A percentile compares a stretch with the other conserved stretches of the same genome.
Evolutionary conservation across 1,284 basidiomycete genomes (phyloP).

Genomic region (Pseudozyma sp.): DNA sequence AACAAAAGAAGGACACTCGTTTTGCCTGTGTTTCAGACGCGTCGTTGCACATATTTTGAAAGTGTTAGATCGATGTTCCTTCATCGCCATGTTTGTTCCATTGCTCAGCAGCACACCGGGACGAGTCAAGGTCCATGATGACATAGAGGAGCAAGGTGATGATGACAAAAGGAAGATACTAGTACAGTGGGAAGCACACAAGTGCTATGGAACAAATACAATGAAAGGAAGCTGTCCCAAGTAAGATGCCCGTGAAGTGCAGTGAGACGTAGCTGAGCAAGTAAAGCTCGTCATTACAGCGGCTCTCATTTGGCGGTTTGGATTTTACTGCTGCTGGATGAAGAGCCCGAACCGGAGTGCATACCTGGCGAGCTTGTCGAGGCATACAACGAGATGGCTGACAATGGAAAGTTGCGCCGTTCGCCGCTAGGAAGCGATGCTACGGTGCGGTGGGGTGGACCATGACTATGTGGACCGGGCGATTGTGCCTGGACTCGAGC

Average conservation of each 20-base stretch:
- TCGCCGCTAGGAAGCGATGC: slow-evolving; percentile 24
- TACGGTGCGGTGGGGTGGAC: slow-evolving; percentile 13
- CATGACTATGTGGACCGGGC: slow-evolving; percentile 16
- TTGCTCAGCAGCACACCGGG: background rate
- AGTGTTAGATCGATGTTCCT: too few species aligned
- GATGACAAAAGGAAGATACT: background rate
- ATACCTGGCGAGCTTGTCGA: slow-evolving; percentile 27
- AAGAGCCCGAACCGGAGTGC: slow-evolving; percentile 27
- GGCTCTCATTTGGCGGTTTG: slow-evolving; percentile 22
- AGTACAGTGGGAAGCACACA: background rate
- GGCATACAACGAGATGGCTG: slow-evolving; percentile 47
- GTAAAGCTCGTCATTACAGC: background rate
- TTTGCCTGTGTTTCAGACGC: too few species aligned
- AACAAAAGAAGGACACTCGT: too few species aligned
- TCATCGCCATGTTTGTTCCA: too few species aligned
- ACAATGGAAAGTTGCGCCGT: slow-evolving; percentile 35
- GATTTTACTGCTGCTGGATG: slow-evolving; percentile 12
- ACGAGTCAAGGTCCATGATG: background rate
- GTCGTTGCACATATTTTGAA: too few species aligned
- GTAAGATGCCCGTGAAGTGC: too few species aligned
- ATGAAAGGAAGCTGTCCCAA: background rate
- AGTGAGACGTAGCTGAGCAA: too few species aligned
- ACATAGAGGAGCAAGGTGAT: background rate
- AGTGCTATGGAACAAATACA: slow-evolving; percentile 1
- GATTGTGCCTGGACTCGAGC: slow-evolving; percentile 47